phyloP scores from a whole-genome alignment of 768 basidiomycete species.

The Artomyces pyxidatus region DNA sequence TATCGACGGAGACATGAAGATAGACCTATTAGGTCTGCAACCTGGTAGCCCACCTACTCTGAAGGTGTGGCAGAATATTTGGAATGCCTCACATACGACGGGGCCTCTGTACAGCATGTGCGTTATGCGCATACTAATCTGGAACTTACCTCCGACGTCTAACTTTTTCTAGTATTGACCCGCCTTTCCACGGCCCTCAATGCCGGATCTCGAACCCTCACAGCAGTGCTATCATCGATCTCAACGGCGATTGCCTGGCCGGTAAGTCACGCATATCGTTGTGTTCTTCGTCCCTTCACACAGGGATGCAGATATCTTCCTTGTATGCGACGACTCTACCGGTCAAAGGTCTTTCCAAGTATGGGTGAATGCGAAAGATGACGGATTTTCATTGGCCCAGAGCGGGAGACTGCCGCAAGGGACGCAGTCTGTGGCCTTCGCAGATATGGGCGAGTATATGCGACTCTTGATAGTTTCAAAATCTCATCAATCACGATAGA shows the following conservation, averaged over 20 bases:
- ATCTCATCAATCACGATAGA: slow-evolving; percentile 35
- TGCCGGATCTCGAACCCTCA: slow-evolving; percentile 86
- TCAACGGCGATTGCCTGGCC: slow-evolving; percentile 93
- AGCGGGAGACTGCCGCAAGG: slow-evolving; percentile 66
- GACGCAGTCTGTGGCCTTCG: slow-evolving; percentile 75
- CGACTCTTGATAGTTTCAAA: not conserved
- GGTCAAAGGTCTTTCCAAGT: slow-evolving; percentile 72
- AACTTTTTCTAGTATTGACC: slow-evolving; percentile 25
- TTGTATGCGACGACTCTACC: slow-evolving; percentile 61
- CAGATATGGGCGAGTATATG: slow-evolving; percentile 66
- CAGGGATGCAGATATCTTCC: slow-evolving; percentile 64
- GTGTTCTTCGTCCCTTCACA: not conserved
- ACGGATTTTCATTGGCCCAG: slow-evolving; percentile 65
- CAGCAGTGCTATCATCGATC: slow-evolving; percentile 88
- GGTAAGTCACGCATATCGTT: slow-evolving; percentile 35
- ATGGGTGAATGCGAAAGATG: slow-evolving; percentile 81
- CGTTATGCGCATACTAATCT: slow-evolving; percentile 1
- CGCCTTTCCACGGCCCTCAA: slow-evolving; percentile 49
- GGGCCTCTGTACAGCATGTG: slow-evolving; percentile 63
- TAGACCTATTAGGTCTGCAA: slow-evolving; percentile 70
- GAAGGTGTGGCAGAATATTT: slow-evolving; percentile 75
- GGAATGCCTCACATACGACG: slow-evolving; percentile 50
- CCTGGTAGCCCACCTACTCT: slow-evolving; percentile 32
- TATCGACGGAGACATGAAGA: slow-evolving; percentile 79
- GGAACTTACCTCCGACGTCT: not conserved